These are phyloP conservation scores for Phytophthora pini DNA, from an alignment of 352 stramenopile species.

Conservation along the genomic window DNA sequence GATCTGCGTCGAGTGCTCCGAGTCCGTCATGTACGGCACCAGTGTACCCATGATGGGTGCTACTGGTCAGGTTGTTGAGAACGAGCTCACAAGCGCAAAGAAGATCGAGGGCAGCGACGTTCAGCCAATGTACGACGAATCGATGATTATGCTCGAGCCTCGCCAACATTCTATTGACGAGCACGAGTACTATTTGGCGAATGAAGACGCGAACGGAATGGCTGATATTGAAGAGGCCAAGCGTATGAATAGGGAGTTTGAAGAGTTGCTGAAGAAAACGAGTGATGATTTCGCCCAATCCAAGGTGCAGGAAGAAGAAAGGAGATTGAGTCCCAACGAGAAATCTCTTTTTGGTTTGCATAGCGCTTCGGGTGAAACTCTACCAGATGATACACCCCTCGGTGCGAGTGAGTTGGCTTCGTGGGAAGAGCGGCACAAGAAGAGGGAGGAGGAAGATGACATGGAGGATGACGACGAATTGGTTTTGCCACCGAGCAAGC, in stretches of 20 bases:
- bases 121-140: conserved; percentile 56
- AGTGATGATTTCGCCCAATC: conserved; percentile 12
- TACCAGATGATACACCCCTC: conserved; percentile 21
- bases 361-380: conserved; percentile 31
- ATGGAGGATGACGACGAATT: conserved; percentile 41
- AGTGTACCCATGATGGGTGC: conserved; percentile 33
- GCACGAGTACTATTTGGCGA: conserved; percentile 60
- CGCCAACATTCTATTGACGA: conserved; percentile 59
- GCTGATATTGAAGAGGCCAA: conserved; percentile 72
- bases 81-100: conserved; percentile 15
- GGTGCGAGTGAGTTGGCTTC: conserved; percentile 13
- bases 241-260: conserved; percentile 71
- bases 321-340: conserved; percentile 6
- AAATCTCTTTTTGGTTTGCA: conserved; percentile 17
- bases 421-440: conserved; percentile 25
- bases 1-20: conserved; percentile 72
- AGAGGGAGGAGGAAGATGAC: conserved; percentile 24
- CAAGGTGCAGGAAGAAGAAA: not conserved
- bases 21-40: conserved; percentile 44
- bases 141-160: conserved; percentile 33
- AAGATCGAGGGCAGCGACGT: conserved; percentile 27
- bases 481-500: conserved; percentile 39
- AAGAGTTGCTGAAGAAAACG: conserved; percentile 49
- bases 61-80: conserved; percentile 3
- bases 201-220: conserved; percentile 54